A percentile compares a stretch with the other conserved stretches of the same genome.
phyloP scores from a whole-genome alignment of 805 yeast species.

The Wickerhamiella nectarea region DNA sequence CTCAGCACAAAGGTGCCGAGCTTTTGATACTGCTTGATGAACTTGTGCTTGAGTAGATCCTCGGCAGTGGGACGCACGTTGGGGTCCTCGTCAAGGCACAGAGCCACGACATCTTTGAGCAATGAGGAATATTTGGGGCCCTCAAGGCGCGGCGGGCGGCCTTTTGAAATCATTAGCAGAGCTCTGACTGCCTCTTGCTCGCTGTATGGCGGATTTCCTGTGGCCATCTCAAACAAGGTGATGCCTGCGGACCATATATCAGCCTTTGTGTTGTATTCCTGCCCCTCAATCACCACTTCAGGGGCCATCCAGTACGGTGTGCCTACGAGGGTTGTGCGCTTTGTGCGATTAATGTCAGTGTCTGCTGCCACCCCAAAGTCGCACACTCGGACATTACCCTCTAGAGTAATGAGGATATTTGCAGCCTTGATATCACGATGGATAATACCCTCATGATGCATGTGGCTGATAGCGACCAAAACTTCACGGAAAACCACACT shows the following conservation, averaged over 20 bases:
- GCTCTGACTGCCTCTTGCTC: constrained; percentile 92
- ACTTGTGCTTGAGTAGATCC: constrained; percentile 60
- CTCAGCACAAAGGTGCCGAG: constrained; percentile 47
- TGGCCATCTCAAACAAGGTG: constrained; percentile 84
- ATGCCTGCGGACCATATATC: constrained; percentile 97
- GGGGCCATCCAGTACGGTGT: constrained; percentile 48
- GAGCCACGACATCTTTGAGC: constrained; percentile 77
- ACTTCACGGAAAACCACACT: constrained; percentile 79
- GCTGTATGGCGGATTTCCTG: constrained; percentile 95
- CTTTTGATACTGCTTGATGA: constrained; percentile 49
- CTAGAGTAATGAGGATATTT: constrained; percentile 74
- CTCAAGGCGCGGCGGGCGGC: constrained; percentile 88
- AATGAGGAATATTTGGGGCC: constrained; percentile 67
- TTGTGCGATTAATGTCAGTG: constrained; percentile 54
- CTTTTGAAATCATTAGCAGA: constrained; percentile 82
- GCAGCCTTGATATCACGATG: constrained; percentile 97
- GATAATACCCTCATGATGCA: constrained; percentile 81
- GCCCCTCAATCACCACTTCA: constrained; percentile 34
- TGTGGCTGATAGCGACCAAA: constrained; percentile 58
- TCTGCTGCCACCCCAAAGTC: constrained; percentile 99
- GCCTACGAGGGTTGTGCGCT: constrained; percentile 83
- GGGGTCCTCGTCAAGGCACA: constrained; percentile 88
- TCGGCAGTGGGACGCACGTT: constrained; percentile 80
- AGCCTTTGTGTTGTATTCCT: constrained; percentile 50
- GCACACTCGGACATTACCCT: constrained; percentile 82